Evolutionary conservation across 177 flowering plant species (phyloP).

Genomic region (Tripterygium wilfordii): DNA sequence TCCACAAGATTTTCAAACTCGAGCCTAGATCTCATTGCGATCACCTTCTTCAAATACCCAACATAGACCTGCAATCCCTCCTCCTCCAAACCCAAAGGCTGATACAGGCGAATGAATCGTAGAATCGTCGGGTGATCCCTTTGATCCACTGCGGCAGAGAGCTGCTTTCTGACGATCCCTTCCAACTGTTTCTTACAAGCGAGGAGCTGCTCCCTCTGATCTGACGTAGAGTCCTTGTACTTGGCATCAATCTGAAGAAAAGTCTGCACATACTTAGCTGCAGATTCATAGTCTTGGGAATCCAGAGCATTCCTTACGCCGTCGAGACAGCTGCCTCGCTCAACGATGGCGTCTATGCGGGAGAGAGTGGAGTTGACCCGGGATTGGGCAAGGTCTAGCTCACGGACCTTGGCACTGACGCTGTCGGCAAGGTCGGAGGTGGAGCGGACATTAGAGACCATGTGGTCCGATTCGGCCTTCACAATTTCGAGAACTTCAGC

Average conservation of each 20-base stretch:
- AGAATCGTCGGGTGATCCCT: conserved; percentile 63
- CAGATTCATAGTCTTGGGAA: conserved; percentile 68
- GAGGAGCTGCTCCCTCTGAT: conserved; percentile 65
- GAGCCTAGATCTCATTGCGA: conserved; percentile 60
- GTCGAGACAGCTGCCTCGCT: conserved; percentile 67
- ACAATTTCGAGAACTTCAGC: conserved; percentile 72
- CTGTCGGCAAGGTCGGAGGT: conserved; percentile 82
- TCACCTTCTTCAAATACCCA: conserved; percentile 70
- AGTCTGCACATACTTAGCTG: conserved; percentile 53
- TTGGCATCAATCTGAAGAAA: conserved; percentile 64
- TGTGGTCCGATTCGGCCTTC: conserved; percentile 64
- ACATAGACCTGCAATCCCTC: conserved; percentile 88
- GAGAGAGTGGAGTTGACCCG: conserved; percentile 63
- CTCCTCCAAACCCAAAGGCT: conserved; percentile 58
- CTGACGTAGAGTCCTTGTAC: conserved; percentile 53
- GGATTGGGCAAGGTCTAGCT: conserved; percentile 88
- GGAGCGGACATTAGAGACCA: conserved; percentile 63
- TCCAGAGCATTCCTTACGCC: conserved; percentile 62
- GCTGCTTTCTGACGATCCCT: conserved; percentile 50
- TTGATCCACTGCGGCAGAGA: conserved; percentile 62
- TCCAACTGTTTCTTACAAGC: conserved; percentile 65
- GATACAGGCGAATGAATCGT: conserved; percentile 50
- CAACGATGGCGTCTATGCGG: conserved; percentile 81
- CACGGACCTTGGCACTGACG: conserved; percentile 83
- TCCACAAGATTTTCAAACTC: conserved; percentile 72